Conservation (phyloP, 345 rosid species). For the Noccaea caerulescens region DNA sequence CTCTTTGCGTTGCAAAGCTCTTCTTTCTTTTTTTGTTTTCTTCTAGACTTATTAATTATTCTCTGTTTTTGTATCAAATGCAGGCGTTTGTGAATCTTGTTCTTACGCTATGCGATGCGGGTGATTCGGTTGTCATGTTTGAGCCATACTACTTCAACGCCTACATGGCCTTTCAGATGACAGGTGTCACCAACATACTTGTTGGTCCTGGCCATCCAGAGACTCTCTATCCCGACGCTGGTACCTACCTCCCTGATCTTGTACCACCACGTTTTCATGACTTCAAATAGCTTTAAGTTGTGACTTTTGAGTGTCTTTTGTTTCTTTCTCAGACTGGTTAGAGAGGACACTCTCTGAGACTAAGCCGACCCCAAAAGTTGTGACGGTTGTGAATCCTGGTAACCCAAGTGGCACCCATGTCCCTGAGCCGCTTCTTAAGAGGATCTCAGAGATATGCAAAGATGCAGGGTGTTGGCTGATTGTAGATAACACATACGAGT, state of each 20-base stretch:
- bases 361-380: conserved; percentile 88
- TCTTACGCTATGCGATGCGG: conserved; percentile 82
- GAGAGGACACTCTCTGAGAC: conserved; percentile 66
- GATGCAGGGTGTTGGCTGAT: conserved; percentile 94
- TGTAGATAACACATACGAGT: conserved; percentile 98
- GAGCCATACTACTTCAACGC: conserved; percentile 97
- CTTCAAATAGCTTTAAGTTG: not conserved
- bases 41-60: not conserved
- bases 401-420: conserved; percentile 93
- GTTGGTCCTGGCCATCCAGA: conserved; percentile 77
- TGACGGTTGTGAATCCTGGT: conserved; percentile 93
- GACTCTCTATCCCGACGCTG: conserved; percentile 91
- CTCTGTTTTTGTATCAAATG: conserved; percentile 21
- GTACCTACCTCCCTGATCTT: conserved; percentile 37
- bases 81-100: conserved; percentile 96
- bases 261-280: not conserved
- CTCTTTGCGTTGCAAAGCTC: conserved; percentile 7
- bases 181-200: conserved; percentile 80
- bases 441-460: conserved; percentile 82
- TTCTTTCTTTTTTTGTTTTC: not conserved
- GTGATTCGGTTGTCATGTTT: conserved; percentile 93
- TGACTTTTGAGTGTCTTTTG: conserved; percentile 15
- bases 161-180: conserved; percentile 99
- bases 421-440: conserved; percentile 87
- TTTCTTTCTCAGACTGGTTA: conserved; percentile 67